Evolutionary conservation across 176 grass and related monocot genomes (phyloP), one percentile per base, ranked within the genome.

Genomic region (Musa troglodytarum): DNA sequence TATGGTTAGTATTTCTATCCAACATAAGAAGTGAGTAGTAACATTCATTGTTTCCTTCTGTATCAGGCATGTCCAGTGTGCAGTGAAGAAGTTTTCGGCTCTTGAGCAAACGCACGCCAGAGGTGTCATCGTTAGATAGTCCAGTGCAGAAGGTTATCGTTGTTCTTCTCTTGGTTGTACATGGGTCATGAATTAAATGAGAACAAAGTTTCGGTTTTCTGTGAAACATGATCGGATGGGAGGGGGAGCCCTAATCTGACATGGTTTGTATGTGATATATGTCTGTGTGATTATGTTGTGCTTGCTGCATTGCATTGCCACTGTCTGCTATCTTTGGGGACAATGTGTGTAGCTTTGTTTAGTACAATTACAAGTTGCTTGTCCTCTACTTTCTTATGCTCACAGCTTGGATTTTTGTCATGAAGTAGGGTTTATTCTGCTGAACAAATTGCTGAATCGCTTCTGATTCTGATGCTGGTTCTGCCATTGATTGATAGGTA

Each of bases 11-110:
- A 20, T 25, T 71, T 71, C 19, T 53, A 57, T 84, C 57, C 34
- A 43, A 10, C 11, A 20, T 2, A 28, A 28, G 26, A 28, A 28
- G 26, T n/a, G 8, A 57, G 26, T 49, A 22, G 0, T 1, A 72
- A 74, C 53, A 34, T 21, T 15, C 11, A 65, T 65, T 20, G 24
- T 65, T 65, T 26, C 11, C 11, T 3, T 13, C 24, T 29, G 4
- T 65, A 65, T 28, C 76, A 96, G 93, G 88, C 84, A 76, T 96
- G 93, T 72, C 89, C 93, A 52, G 81, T 96, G 58, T 96, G 93
- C 82, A 74, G 73, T 13, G 81, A 85, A 79, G 85, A 92, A 81
- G 89, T 96, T 76, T 86, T 85, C 74, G 74, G 79, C 24, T 92
- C 34, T 43, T 5, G 29, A 65, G 26, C 3, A 9, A 3, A 15